Evolutionary conservation across 331 rosid species (phyloP).

Genomic region (Pyrus hybrid): DNA sequence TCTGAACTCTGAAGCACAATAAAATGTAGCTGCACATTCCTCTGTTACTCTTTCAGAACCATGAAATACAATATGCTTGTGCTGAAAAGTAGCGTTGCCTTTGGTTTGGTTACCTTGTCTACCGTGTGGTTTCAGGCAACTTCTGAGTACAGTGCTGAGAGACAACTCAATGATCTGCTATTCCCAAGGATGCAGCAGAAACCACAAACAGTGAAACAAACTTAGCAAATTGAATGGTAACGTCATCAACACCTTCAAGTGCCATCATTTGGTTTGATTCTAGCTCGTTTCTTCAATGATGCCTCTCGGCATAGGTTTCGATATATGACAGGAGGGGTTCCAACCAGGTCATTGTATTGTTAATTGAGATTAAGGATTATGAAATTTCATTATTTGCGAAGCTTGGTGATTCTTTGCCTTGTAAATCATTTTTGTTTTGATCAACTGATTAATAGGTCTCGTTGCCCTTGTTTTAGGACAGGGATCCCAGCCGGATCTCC

Average conservation of each 20-base stretch:
- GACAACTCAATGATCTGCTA: constrained; percentile 68
- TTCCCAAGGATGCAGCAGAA: constrained; percentile 61
- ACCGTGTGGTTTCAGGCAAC: constrained; percentile 51
- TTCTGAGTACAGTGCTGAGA: constrained; percentile 84
- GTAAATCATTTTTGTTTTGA: background rate
- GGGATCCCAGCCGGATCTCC: too few relatives aligned
- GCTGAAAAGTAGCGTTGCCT: background rate
- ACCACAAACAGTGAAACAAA: constrained; percentile 53
- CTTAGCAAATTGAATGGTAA: constrained; percentile 47
- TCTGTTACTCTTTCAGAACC: background rate
- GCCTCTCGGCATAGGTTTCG: constrained; percentile 13
- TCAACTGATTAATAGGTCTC: too few relatives aligned
- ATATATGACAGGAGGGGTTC: constrained; percentile 19
- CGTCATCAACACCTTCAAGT: constrained; percentile 1
- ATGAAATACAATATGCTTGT: background rate
- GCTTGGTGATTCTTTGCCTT: background rate
- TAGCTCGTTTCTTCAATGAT: constrained; percentile 11
- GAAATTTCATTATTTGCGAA: constrained; percentile 26
- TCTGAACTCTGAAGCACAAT: background rate
- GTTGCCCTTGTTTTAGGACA: too few relatives aligned
- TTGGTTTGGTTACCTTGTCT: background rate
- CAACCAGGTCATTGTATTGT: constrained; percentile 1
- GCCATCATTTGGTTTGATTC: constrained; percentile 4
- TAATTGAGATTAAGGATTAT: constrained; percentile 23
- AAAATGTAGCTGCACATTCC: background rate